A percentile compares a stretch with the other conserved stretches of the same genome.
These are phyloP conservation scores for Parachaetomium inaequale DNA, from an alignment of 495 filamentous ascomycete genomes.

Conservation along the genomic window DNA sequence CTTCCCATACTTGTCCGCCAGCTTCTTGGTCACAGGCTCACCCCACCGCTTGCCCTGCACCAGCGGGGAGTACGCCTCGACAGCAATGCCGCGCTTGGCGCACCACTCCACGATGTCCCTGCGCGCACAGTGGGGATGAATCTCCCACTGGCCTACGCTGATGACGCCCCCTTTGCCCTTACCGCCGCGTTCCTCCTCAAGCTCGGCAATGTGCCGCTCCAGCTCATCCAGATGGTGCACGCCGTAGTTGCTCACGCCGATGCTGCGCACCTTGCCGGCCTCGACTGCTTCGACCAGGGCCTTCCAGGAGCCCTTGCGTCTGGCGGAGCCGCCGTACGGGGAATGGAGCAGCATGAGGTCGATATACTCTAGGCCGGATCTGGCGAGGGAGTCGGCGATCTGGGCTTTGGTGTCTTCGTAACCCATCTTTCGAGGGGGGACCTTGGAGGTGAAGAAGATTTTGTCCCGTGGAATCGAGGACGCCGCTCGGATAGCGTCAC, in stretches of 20 bases:
- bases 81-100: slow-evolving; percentile 58
- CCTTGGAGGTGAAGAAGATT: slow-evolving; percentile 73
- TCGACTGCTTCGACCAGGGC: slow-evolving; percentile 59
- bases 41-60: slow-evolving; percentile 64
- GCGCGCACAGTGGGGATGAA: slow-evolving; percentile 84
- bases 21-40: slow-evolving; percentile 55
- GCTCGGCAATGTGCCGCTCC: slow-evolving; percentile 67
- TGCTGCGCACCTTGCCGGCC: slow-evolving; percentile 59
- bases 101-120: slow-evolving; percentile 76
- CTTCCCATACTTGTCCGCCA: slow-evolving; percentile 69
- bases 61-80: slow-evolving; percentile 80
- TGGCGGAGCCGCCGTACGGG: slow-evolving; percentile 56
- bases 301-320: slow-evolving; percentile 60
- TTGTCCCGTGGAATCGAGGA: slow-evolving; percentile 53
- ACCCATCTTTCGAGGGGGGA: slow-evolving; percentile 40
- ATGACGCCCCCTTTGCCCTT: slow-evolving; percentile 70
- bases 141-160: slow-evolving; percentile 81
- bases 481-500: slow-evolving; percentile 53
- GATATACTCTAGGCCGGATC: slow-evolving; percentile 56
- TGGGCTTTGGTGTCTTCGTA: slow-evolving; percentile 51
- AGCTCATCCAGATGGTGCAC: slow-evolving; percentile 68
- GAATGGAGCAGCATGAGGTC: slow-evolving; percentile 63
- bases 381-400: slow-evolving; percentile 49
- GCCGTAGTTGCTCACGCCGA: slow-evolving; percentile 68
- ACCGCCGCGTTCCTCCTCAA: slow-evolving; percentile 54